Evolutionary conservation across 371 early-diverging fungal genomes (phyloP), one percentile per base, ranked within the genome.

Genomic region (Rhizopus arrhizus): DNA sequence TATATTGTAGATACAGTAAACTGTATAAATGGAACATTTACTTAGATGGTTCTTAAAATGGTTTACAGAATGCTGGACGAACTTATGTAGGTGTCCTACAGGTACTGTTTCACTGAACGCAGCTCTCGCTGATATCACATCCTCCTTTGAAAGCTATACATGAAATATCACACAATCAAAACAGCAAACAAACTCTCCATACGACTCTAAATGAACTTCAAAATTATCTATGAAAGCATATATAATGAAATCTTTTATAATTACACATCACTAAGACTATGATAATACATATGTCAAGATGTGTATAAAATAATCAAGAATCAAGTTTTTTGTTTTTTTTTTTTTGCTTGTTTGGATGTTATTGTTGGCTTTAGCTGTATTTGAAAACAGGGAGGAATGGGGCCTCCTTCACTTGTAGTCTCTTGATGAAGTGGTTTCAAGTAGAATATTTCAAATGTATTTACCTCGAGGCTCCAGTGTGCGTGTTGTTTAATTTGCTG

Each of bases 61-160:
- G 43, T 28, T 56, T 5, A 56, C 16, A 42, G 29, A 56, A 42
- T 46, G 32, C 34, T 56, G 46, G 43, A 45, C 43, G 43, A 45
- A 32, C 29, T 45, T 56, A 31, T 46, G 45, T 46, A 56, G 16
- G 46, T 56, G 16, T 5, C 33, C 36, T 33, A 56, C 36, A 45
- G 56, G 56, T 45, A 46, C 43, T 43, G 34, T 46, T 33, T 46
- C 47, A 56, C 29, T 45, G 33, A 46, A 45, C 15, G 43, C 56
- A 56, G 43, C 43, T 43, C 13, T 13, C 13, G 43, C 43, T 10
- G 43, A 43, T 43, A 43, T 15, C 38, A 15, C 43, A 43, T 15
- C 13, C 43, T 43, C 43, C 43, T n/a, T 43, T 13, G 6, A 0
- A 43, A 43, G 4, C 43, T 43, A 43, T 43, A 43, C 43, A n/a